Evolutionary conservation across 495 filamentous ascomycete genomes (phyloP), one percentile per base, ranked within the genome.

Genomic region (Bathelium albidoporum): DNA sequence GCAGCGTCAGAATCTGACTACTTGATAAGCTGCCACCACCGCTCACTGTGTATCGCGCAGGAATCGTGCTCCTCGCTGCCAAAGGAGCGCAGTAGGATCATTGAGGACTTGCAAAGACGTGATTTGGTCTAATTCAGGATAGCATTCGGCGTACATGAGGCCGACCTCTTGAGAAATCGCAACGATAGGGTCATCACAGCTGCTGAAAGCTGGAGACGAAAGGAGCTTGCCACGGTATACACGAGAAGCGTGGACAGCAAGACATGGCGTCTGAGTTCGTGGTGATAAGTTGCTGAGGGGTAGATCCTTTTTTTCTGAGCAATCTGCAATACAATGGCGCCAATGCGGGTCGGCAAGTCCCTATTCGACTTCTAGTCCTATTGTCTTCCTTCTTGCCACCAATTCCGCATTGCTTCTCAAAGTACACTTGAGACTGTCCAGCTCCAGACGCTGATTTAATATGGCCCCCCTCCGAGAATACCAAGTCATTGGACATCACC

Each of bases 381-480:
- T n/a, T n/a, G n/a, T n/a, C n/a, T n/a, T n/a, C n/a, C n/a, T n/a
- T n/a, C n/a, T n/a, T n/a, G n/a, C n/a, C n/a, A n/a, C n/a, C n/a
- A n/a, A n/a, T n/a, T n/a, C n/a, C n/a, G n/a, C n/a, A n/a, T n/a
- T n/a, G n/a, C n/a, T n/a, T n/a, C n/a, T n/a, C n/a, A n/a, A n/a
- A n/a, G n/a, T n/a, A n/a, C n/a, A n/a, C n/a, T n/a, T n/a, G n/a
- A n/a, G n/a, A n/a, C n/a, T n/a, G n/a, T n/a, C n/a, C n/a, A n/a
- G n/a, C n/a, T n/a, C n/a, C n/a, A n/a, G n/a, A n/a, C n/a, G n/a
- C n/a, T n/a, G n/a, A n/a, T n/a, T n/a, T n/a, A n/a, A n/a, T n/a
- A n/a, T n/a, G n/a, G n/a, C n/a, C n/a, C n/a, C n/a, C 85, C 92
- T 98, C 80, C 89, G 86, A 75, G 94, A 98, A 84, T 98, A 96